Percentiles rank a stretch among this genome's conserved stretches.
Conservation (phyloP, 192 early-diverging fungal genomes). For the Oehlia diaphana region DNA sequence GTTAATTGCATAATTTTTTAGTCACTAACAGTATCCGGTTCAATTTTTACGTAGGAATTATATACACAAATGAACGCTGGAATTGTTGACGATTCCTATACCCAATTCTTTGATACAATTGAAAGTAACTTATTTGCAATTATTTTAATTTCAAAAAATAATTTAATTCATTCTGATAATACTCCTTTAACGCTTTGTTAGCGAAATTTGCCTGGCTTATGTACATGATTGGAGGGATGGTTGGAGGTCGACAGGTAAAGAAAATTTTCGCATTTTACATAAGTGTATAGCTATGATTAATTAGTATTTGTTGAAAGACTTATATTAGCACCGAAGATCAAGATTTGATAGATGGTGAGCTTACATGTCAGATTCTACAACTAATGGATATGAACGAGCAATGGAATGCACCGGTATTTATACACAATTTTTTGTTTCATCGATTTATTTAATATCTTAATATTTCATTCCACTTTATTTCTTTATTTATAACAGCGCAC, state of each 20-base stretch:
- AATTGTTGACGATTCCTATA: neutral
- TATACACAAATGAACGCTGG: neutral
- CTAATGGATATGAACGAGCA: constrained; percentile 69
- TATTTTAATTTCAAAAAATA: neutral
- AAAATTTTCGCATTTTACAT: neutral
- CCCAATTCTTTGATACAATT: neutral
- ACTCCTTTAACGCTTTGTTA: neutral
- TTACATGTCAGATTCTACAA: constrained; percentile 67
- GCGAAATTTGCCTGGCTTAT: constrained; percentile 75
- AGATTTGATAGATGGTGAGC: constrained; percentile 75
- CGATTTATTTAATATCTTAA: neutral
- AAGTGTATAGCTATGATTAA: neutral
- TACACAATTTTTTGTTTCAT: constrained; percentile 1
- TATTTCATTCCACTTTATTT: neutral
- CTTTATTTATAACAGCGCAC: constrained; percentile 36
- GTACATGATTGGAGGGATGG: constrained; percentile 68
- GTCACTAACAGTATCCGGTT: neutral
- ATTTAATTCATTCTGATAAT: neutral
- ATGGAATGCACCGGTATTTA: constrained; percentile 47
- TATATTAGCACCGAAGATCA: constrained; percentile 77
- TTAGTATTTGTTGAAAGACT: constrained; percentile 42
- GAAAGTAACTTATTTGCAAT: constrained; percentile 7
- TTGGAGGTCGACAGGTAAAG: constrained; percentile 67
- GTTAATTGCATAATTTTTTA: too few species aligned
- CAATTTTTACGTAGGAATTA: neutral